phyloP scores from a whole-genome alignment of 1,284 basidiomycete genomes.

The Malassezia equina region DNA sequence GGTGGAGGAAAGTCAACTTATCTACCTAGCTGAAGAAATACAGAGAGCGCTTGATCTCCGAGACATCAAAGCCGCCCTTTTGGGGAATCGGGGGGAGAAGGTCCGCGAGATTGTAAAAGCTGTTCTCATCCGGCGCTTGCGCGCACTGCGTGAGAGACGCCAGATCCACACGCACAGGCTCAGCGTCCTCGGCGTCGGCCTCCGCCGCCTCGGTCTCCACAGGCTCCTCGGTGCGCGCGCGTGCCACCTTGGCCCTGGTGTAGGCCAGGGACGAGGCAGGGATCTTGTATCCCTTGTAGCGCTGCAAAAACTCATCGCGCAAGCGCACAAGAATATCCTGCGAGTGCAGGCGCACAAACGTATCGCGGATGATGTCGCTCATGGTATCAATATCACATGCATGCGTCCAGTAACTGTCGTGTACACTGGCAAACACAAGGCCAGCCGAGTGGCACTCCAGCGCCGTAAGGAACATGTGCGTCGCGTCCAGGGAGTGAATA shows the following conservation, averaged over 20 bases:
- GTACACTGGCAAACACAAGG: conserved; percentile 81
- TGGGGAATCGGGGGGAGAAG: conserved; percentile 71
- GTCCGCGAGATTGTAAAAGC: conserved; percentile 65
- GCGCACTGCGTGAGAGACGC: not conserved
- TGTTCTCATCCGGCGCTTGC: not conserved
- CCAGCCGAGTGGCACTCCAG: conserved; percentile 56
- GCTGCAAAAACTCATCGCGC: conserved; percentile 49
- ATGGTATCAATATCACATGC: conserved; percentile 77
- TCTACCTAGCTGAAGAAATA: conserved; percentile 39
- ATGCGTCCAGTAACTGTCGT: conserved; percentile 99
- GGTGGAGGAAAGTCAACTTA: not conserved
- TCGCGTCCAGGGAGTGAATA: conserved; percentile 92
- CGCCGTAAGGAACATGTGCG: conserved; percentile 98
- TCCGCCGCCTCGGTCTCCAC: conserved; percentile 13
- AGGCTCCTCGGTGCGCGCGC: not conserved
- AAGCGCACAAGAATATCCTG: conserved; percentile 64
- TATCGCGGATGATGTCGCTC: conserved; percentile 79
- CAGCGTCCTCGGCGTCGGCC: conserved; percentile 9
- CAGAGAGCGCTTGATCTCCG: conserved; percentile 55
- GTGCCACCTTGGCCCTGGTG: not conserved
- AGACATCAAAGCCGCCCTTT: conserved; percentile 80
- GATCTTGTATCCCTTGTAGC: conserved; percentile 35
- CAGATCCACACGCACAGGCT: not conserved
- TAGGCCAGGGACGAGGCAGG: conserved; percentile 23
- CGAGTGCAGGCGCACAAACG: conserved; percentile 83